Conservation (phyloP, 257 asterid species). For the Plantago ovata region DNA sequence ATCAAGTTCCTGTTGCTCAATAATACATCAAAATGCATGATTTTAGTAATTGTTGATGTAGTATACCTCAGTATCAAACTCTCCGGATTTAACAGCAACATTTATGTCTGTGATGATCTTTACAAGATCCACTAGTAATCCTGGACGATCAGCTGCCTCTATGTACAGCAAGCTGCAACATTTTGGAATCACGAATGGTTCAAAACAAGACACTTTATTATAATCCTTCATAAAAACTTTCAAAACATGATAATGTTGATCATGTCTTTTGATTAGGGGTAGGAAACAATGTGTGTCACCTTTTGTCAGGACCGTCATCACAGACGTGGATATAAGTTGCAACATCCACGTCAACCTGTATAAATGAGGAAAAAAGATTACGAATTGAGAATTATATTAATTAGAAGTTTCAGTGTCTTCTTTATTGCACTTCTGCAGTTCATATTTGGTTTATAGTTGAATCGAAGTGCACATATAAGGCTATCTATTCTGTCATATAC, state of each 20-base stretch:
- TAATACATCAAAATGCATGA: too few species aligned
- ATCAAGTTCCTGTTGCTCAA: too few species aligned
- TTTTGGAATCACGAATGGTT: too few species aligned
- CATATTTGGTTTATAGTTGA: too few species aligned
- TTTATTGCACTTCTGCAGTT: too few species aligned
- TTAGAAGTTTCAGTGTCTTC: slow-evolving; percentile 7
- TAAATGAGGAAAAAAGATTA: too few species aligned
- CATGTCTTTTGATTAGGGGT: too few species aligned
- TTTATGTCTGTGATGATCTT: slow-evolving; percentile 78
- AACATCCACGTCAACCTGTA: slow-evolving; percentile 74
- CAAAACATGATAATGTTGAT: too few species aligned
- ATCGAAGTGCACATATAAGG: too few species aligned
- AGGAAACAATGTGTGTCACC: slow-evolving; percentile 31
- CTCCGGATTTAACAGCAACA: slow-evolving; percentile 79
- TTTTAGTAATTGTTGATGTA: neutral
- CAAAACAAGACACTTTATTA: too few species aligned
- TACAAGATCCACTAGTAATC: slow-evolving; percentile 91
- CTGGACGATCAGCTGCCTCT: slow-evolving; percentile 92
- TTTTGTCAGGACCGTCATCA: slow-evolving; percentile 65
- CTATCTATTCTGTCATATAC: too few species aligned
- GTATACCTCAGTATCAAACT: slow-evolving; percentile 86
- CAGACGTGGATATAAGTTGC: slow-evolving; percentile 57
- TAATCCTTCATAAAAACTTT: too few species aligned
- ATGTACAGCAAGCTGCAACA: slow-evolving; percentile 76
- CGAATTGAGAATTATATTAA: neutral